Conservation (phyloP, 345 rosid genomes). For the Hibiscus mutabilis region DNA sequence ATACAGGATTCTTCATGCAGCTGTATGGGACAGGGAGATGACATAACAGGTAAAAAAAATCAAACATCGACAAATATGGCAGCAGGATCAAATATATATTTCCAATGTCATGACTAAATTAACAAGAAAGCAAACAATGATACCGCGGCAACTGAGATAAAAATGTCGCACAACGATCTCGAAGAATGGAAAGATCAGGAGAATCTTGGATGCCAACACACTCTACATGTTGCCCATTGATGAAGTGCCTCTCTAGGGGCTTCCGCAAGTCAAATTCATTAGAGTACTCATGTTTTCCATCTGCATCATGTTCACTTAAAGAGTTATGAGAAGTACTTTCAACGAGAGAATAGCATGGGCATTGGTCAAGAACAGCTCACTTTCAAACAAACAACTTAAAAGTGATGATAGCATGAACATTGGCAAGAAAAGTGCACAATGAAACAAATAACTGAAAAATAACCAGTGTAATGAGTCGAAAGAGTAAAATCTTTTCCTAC, state of each 20-base stretch:
- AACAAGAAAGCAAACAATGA: constrained; percentile 6
- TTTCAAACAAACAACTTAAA: too few species aligned
- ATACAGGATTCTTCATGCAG: not conserved
- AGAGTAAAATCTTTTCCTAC: too few species aligned
- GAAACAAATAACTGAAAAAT: too few species aligned
- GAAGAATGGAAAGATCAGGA: constrained; percentile 43
- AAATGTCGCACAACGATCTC: constrained; percentile 51
- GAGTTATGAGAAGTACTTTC: not conserved
- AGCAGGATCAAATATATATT: not conserved
- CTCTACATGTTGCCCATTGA: constrained; percentile 42
- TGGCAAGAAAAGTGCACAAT: too few species aligned
- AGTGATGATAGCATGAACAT: too few species aligned
- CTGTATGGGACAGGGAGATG: constrained; percentile 3
- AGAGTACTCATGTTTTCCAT: constrained; percentile 52
- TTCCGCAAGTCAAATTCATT: constrained; percentile 91
- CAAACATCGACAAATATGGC: not conserved
- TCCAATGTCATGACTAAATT: not conserved
- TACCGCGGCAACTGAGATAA: constrained; percentile 63
- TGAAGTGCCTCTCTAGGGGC: constrained; percentile 82
- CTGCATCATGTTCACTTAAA: constrained; percentile 34
- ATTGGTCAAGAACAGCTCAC: too few species aligned
- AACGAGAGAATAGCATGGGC: not conserved
- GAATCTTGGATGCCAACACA: constrained; percentile 67
- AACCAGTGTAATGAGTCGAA: too few species aligned
- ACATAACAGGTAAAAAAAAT: not conserved